These are phyloP conservation scores for Marasmius fiardii DNA, from an alignment of 1,284 basidiomycete genomes.

Conservation along the genomic window DNA sequence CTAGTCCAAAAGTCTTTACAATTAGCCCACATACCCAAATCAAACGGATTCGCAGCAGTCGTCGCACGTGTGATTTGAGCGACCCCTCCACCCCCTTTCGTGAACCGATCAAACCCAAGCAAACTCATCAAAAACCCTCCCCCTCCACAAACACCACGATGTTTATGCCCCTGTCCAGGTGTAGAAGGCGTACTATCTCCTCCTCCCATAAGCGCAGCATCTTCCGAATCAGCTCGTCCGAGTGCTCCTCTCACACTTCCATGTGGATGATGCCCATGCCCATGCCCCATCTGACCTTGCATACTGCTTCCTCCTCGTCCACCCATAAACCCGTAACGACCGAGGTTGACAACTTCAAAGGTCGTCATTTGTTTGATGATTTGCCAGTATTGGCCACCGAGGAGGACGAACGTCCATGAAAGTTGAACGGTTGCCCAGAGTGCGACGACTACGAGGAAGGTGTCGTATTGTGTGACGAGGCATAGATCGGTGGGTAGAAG, in stretches of 20 bases:
- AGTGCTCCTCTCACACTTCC: conserved; percentile 14
- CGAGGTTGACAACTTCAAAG: conserved; percentile 92
- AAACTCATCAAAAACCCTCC: conserved; percentile 75
- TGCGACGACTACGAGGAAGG: conserved; percentile 81
- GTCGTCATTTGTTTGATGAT: conserved; percentile 95
- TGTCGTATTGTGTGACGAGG: conserved; percentile 64
- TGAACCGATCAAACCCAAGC: conserved; percentile 91
- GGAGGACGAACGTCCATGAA: conserved; percentile 88
- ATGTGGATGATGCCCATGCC: conserved; percentile 45
- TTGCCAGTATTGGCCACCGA: conserved; percentile 88
- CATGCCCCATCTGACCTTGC: conserved; percentile 69
- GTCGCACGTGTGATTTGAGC: conserved; percentile 72
- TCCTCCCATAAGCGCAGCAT: conserved; percentile 32
- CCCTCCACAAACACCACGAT: conserved; percentile 34
- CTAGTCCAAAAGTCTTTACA: conserved; percentile 96
- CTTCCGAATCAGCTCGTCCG: conserved; percentile 34
- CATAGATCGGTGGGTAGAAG: conserved; percentile 72
- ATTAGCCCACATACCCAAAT: conserved; percentile 80
- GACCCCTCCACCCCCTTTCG: conserved; percentile 82
- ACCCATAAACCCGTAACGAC: conserved; percentile 96
- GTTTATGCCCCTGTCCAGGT: conserved; percentile 15
- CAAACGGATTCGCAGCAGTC: conserved; percentile 88
- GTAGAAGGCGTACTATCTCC: conserved; percentile 21
- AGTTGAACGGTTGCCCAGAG: conserved; percentile 90
- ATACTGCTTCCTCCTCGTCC: conserved; percentile 78